A percentile compares a stretch with the other conserved stretches of the same genome.
Conservation (phyloP, 108 stramenopile species). For the Skeletonema potamos region DNA sequence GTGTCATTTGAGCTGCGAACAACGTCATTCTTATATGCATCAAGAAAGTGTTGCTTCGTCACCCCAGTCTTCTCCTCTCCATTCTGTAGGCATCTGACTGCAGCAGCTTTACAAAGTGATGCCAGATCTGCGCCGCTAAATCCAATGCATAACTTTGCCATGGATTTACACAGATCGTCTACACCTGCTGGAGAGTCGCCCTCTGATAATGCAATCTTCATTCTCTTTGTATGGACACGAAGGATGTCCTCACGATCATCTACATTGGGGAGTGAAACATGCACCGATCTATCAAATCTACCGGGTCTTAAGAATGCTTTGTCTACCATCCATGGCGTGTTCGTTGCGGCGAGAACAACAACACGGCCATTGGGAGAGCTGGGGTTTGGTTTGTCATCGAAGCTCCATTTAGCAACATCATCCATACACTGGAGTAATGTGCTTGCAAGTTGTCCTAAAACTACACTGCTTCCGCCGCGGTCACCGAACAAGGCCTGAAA, state of each 20-base stretch:
- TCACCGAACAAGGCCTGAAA: constrained; percentile 83
- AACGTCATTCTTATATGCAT: constrained; percentile 48
- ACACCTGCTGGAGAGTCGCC: constrained; percentile 11
- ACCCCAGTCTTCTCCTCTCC: constrained; percentile 29
- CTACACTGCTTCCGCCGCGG: constrained; percentile 53
- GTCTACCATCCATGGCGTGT: constrained; percentile 84
- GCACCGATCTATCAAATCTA: constrained; percentile 75
- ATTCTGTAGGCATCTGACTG: constrained; percentile 54
- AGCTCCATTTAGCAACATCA: constrained; percentile 69
- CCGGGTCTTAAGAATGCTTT: constrained; percentile 78
- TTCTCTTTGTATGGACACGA: constrained; percentile 54
- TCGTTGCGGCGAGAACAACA: constrained; percentile 78
- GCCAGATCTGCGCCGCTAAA: constrained; percentile 88
- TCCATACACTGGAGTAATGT: constrained; percentile 82
- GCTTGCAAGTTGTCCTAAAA: constrained; percentile 59
- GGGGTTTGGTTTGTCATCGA: constrained; percentile 19
- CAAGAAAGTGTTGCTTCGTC: constrained; percentile 48
- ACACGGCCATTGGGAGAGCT: constrained; percentile 43
- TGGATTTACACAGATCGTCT: constrained; percentile 41
- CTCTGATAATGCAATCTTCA: constrained; percentile 45
- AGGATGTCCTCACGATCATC: constrained; percentile 68
- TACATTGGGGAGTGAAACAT: constrained; percentile 65
- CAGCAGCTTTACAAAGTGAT: constrained; percentile 78
- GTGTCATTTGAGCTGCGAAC: constrained; percentile 50
- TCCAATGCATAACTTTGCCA: constrained; percentile 60